phyloP scores from a whole-genome alignment of 257 asterid species.

The Solanum gracilifrons region DNA sequence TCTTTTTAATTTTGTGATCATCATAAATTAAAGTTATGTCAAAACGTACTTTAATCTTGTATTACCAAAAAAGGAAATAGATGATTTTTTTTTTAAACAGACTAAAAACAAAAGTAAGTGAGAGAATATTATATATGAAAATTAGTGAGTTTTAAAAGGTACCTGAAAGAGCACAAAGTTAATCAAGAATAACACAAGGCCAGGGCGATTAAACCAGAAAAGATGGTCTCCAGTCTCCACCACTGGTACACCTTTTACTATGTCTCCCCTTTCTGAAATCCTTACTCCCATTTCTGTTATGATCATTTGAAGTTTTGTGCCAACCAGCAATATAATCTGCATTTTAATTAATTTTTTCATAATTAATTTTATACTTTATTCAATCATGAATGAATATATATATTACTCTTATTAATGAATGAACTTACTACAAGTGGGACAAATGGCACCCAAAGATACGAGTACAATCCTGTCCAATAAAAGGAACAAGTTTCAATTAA shows the following conservation, averaged over 20 bases:
- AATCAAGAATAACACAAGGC: neutral
- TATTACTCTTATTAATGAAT: neutral
- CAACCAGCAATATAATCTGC: slow-evolving; percentile 1
- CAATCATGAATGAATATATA: too few relatives aligned
- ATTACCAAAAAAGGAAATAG: too few relatives aligned
- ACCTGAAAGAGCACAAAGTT: slow-evolving; percentile 11
- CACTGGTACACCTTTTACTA: slow-evolving; percentile 2
- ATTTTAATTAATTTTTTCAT: neutral
- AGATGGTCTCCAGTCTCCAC: slow-evolving; percentile 8
- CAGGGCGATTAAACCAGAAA: slow-evolving; percentile 12
- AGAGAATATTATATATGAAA: neutral
- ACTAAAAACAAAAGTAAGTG: too few relatives aligned
- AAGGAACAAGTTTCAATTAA: neutral
- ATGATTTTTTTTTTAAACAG: too few relatives aligned
- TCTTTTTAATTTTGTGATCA: neutral
- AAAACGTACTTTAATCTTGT: too few relatives aligned
- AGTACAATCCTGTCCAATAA: slow-evolving; percentile 1
- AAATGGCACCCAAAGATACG: slow-evolving; percentile 11
- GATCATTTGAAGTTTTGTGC: slow-evolving; percentile 4
- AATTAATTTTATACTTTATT: neutral
- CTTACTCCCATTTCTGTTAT: slow-evolving; percentile 5
- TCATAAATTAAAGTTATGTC: too few relatives aligned
- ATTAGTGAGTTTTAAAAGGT: neutral
- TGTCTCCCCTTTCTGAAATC: slow-evolving; percentile 6
- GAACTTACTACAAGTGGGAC: slow-evolving; percentile 3